phyloP scores from a whole-genome alignment of 2,329 filamentous ascomycete species.

The Trematosphaeria pertusa region DNA sequence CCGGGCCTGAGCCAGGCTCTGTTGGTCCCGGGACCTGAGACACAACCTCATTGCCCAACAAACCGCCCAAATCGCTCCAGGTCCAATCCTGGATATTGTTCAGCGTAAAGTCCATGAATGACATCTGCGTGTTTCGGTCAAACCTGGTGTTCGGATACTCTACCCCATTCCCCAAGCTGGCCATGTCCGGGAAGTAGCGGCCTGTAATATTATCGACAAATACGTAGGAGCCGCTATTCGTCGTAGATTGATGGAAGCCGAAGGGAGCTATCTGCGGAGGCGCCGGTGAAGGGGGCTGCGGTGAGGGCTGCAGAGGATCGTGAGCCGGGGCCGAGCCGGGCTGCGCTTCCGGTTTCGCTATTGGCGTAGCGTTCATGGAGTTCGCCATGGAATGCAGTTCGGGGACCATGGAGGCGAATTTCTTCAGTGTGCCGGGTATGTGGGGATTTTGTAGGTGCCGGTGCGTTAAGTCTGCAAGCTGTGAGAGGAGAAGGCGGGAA shows the following conservation, averaged over 20 bases:
- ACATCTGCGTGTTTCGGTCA: constrained; percentile 39
- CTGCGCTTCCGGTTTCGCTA: neutral
- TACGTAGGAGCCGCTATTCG: constrained; percentile 39
- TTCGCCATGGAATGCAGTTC: constrained; percentile 46
- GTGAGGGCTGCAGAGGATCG: neutral
- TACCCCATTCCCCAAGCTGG: constrained; percentile 18
- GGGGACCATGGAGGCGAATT: constrained; percentile 46
- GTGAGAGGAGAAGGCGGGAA: constrained; percentile 40
- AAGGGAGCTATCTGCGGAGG: constrained; percentile 20
- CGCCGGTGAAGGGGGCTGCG: constrained; percentile 7
- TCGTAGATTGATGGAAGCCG: constrained; percentile 28
- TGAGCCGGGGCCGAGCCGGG: neutral
- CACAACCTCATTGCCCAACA: constrained; percentile 36
- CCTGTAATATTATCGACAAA: constrained; percentile 33
- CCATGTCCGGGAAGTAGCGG: constrained; percentile 32
- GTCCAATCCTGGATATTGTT: constrained; percentile 46
- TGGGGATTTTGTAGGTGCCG: constrained; percentile 40
- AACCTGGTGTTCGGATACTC: constrained; percentile 28
- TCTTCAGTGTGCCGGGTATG: constrained; percentile 49
- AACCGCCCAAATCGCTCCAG: constrained; percentile 40
- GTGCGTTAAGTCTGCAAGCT: constrained; percentile 44
- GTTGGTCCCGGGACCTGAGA: no score
- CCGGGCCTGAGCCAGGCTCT: no score
- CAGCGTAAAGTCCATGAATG: constrained; percentile 47
- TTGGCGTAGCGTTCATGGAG: constrained; percentile 20